Conservation (phyloP, 805 yeast genomes). For the Wickerhamiella cacticola region DNA sequence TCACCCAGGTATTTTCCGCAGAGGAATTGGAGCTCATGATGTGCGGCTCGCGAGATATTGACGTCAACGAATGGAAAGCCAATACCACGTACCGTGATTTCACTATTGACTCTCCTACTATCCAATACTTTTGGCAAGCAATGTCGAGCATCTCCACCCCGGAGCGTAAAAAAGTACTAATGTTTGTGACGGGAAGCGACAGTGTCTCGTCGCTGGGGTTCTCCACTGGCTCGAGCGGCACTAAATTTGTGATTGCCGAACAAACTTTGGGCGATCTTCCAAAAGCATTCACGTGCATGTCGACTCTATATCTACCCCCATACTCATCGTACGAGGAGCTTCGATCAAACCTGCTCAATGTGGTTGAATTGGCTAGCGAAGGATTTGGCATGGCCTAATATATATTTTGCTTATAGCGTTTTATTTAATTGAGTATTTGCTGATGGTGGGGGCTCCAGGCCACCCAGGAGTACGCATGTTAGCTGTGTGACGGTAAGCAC, state of each 20-base stretch:
- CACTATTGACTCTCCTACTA: slow-evolving; percentile 87
- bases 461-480: too few species aligned
- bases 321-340: slow-evolving; percentile 71
- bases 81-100: slow-evolving; percentile 98
- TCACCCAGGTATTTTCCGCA: slow-evolving; percentile 93
- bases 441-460: too few species aligned
- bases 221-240: slow-evolving; percentile 97
- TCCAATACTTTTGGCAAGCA: slow-evolving; percentile 98
- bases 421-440: too few species aligned
- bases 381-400: background rate
- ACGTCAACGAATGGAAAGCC: slow-evolving; percentile 96
- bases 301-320: slow-evolving; percentile 95
- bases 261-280: slow-evolving; percentile 88
- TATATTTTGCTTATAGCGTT: too few species aligned
- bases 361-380: slow-evolving; percentile 48
- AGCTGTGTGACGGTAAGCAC: too few species aligned
- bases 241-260: slow-evolving; percentile 94
- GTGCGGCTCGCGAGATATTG: slow-evolving; percentile 97
- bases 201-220: slow-evolving; percentile 96
- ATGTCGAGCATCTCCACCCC: slow-evolving; percentile 89
- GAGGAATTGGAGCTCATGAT: slow-evolving; percentile 90
- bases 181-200: slow-evolving; percentile 98
- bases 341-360: slow-evolving; percentile 82
- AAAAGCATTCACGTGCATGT: slow-evolving; percentile 96
- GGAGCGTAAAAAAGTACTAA: slow-evolving; percentile 87